Base-by-base conservation (phyloP, 2,329 filamentous ascomycete genomes). In the Monilinia fructicola region DNA sequence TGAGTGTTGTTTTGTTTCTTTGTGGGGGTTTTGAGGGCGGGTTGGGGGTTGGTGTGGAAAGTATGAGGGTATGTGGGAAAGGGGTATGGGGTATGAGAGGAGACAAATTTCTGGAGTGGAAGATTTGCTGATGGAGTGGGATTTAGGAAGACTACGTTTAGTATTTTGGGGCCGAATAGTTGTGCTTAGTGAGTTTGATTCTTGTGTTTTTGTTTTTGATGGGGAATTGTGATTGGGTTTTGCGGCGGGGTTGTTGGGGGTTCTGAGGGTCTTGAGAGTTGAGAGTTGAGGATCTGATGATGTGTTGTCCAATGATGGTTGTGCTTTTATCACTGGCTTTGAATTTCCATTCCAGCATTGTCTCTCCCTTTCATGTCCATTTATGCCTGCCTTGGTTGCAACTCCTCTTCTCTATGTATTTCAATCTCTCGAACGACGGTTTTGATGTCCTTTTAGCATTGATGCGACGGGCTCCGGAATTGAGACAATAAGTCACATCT, bases 401-500 rank as follows among this genome's bases (percentile, higher is more conserved):
- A 35, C 31, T 35, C 31, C 31, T 35, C 5, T 35, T 44, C 7
- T 4, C 16, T 3, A 23, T 2, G 21, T 2, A 1, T 35, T 12
- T 1, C 18, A 14, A 46, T 42, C 14, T 44, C 3, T 7, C 1
- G 23, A 14, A 31, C 31, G 18, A 35, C 16, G 1, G 9, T 16
- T 50, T 21, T 38, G 14, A 60, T 23, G 4, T 6, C 16, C 1
- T 5, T 1, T 38, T n/a, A 65, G 62, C 23, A 40, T 65, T 3
- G 53, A 65, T 38, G 62, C 42, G 21, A 65, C 62, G 2, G 62
- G 62, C 2, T 65, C 62, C 12, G 62, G 62, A 9, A 26, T 65
- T 42, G 62, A 65, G 16, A 65, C 62, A 3, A 65, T 65, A n/a
- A 65, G 62, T 50, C 62, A 65, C n/a, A 65, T 65, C 5, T 65